Evolutionary conservation across 169 alveolate genomes (phyloP).

Genomic region (Eimeria acervulina): DNA sequence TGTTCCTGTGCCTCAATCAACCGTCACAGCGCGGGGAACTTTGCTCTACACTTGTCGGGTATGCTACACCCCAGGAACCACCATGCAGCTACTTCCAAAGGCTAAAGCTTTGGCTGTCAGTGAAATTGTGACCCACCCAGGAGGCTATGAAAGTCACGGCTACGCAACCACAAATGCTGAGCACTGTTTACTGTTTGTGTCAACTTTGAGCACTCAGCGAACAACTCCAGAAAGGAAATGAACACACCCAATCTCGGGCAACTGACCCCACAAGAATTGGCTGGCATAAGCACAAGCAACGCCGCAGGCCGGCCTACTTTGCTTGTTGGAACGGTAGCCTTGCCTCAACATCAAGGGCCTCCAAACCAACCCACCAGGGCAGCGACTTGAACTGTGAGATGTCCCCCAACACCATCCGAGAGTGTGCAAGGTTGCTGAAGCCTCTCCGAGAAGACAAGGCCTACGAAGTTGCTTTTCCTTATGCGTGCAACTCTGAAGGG

Average conservation of each 20-base stretch:
- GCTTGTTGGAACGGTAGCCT: not conserved
- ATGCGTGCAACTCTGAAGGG: not conserved
- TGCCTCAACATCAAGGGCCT: not conserved
- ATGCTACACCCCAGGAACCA: no score
- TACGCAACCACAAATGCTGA: not conserved
- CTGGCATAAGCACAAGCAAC: not conserved
- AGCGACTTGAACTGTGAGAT: not conserved
- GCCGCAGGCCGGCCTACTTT: not conserved
- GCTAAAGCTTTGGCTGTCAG: no score
- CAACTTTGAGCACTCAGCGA: not conserved
- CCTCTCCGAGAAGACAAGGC: not conserved
- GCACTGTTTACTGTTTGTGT: not conserved
- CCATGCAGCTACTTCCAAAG: no score
- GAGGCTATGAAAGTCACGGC: not conserved
- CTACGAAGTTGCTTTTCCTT: not conserved
- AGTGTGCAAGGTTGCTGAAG: not conserved
- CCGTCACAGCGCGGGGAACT: no score
- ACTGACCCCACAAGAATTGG: not conserved
- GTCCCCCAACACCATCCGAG: not conserved
- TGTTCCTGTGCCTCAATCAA: no score
- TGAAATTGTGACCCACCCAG: no score
- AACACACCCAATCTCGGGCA: not conserved
- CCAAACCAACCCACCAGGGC: no score
- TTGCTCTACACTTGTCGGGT: no score
- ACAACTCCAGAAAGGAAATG: not conserved